phyloP scores from a whole-genome alignment of 371 early-diverging fungal genomes.

The Coemansia sp. region DNA sequence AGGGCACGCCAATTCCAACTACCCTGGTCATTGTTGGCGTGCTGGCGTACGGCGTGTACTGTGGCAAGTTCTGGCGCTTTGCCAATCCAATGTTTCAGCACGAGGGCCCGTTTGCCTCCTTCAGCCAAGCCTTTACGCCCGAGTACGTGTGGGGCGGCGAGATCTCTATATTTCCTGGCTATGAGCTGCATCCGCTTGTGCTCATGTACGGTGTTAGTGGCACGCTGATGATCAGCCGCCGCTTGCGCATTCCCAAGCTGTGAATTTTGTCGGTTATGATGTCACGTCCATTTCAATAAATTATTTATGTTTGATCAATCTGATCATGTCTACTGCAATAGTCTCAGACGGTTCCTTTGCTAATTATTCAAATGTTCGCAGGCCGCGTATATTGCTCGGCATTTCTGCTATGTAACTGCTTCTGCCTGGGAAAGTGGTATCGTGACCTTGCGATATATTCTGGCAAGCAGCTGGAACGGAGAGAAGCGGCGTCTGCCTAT shows the following conservation, averaged over 20 bases:
- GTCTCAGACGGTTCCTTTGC: not conserved
- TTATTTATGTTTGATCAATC: not conserved
- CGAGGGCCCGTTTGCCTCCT: conserved; percentile 54
- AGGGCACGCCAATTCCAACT: conserved; percentile 91
- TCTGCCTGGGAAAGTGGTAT: not conserved
- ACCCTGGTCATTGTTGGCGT: conserved; percentile 68
- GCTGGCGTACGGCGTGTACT: conserved; percentile 66
- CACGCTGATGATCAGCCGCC: conserved; percentile 72
- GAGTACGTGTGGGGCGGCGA: conserved; percentile 54
- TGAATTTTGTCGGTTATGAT: conserved; percentile 13
- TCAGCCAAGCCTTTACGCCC: conserved; percentile 55
- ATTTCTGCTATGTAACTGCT: not conserved
- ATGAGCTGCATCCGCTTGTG: conserved; percentile 75
- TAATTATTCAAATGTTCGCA: not conserved
- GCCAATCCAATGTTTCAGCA: conserved; percentile 56
- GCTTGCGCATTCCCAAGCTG: conserved; percentile 57
- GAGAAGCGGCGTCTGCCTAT: not conserved
- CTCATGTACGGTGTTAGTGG: conserved; percentile 77
- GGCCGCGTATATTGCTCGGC: conserved; percentile 2
- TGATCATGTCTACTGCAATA: not conserved
- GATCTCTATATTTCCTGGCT: conserved; percentile 53
- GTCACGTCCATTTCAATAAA: not conserved
- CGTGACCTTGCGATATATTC: not conserved
- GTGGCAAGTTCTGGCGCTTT: conserved; percentile 57
- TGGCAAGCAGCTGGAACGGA: conserved; percentile 7